These are phyloP conservation scores for Ceratocystis albifundus DNA, from an alignment of 2,329 filamentous ascomycete species.

Conservation along the genomic window DNA sequence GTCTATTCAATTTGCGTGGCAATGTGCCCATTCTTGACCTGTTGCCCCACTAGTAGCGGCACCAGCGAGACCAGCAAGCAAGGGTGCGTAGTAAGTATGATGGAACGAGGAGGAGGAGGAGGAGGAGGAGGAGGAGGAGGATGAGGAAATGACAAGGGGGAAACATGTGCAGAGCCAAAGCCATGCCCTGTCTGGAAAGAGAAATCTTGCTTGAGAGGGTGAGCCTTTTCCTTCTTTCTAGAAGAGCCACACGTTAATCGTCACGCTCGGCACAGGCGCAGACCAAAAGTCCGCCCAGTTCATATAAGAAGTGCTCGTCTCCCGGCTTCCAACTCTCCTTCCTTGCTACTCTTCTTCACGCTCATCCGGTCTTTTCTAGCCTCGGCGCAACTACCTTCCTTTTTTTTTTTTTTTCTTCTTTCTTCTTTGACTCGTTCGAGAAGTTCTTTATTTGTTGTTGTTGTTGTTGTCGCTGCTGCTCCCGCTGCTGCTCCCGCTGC, in stretches of 20 bases:
- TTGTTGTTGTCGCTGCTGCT: no score
- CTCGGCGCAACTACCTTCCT: neutral
- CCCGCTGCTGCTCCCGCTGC: no score
- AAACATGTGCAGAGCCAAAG: neutral
- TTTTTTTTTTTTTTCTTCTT: conserved; percentile 1
- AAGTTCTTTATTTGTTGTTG: neutral
- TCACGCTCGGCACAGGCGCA: neutral
- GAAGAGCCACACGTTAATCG: neutral
- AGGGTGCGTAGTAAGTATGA: neutral
- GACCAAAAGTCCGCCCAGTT: neutral
- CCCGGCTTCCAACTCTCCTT: neutral
- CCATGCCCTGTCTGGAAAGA: neutral
- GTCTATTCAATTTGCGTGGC: neutral
- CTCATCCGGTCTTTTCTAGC: conserved; percentile 9
- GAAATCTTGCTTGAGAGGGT: neutral
- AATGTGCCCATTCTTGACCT: neutral
- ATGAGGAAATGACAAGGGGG: conserved; percentile 4
- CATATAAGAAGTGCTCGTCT: neutral
- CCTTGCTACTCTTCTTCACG: neutral
- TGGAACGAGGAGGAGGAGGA: neutral
- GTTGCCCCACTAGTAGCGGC: neutral
- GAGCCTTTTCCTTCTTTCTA: no score
- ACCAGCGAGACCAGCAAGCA: neutral
- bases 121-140: neutral
- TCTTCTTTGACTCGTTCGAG: neutral